These are phyloP conservation scores for Pseudonitzschia multiseries DNA, from an alignment of 108 stramenopile species.

Conservation along the genomic window DNA sequence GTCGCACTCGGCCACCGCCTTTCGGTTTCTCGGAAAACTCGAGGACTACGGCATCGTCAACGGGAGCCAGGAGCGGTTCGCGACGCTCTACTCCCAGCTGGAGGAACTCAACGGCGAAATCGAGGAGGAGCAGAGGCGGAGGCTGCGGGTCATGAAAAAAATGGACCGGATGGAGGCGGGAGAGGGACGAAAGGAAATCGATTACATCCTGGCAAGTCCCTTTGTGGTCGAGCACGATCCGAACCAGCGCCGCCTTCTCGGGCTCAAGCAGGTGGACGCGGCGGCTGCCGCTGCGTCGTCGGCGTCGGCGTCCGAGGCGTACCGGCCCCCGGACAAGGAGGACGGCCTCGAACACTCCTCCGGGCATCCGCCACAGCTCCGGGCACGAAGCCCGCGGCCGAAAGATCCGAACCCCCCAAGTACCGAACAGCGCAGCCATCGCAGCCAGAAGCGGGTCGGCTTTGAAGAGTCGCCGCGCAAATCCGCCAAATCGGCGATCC, in stretches of 20 bases:
- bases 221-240: slow-evolving; percentile 52
- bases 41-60: slow-evolving; percentile 70
- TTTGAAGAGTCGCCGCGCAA: slow-evolving; percentile 17
- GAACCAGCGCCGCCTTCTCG: slow-evolving; percentile 38
- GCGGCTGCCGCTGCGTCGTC: neutral
- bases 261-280: slow-evolving; percentile 10
- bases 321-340: slow-evolving; percentile 21
- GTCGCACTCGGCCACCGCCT: slow-evolving; percentile 32
- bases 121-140: slow-evolving; percentile 70
- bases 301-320: neutral
- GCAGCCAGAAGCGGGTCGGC: slow-evolving; percentile 1
- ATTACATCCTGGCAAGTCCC: slow-evolving; percentile 78
- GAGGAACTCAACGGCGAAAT: slow-evolving; percentile 74
- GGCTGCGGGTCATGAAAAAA: slow-evolving; percentile 74
- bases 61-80: slow-evolving; percentile 73
- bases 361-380: neutral
- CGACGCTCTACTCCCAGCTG: slow-evolving; percentile 61
- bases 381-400: slow-evolving; percentile 17
- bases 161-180: slow-evolving; percentile 82
- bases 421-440: too few species aligned
- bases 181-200: slow-evolving; percentile 80
- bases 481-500: slow-evolving; percentile 56
- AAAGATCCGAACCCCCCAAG: slow-evolving; percentile 4
- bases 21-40: slow-evolving; percentile 53
- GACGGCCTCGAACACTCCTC: neutral